Percentiles rank a stretch among this genome's conserved stretches.
These are phyloP conservation scores for Agrocybe chaxingu DNA, from an alignment of 768 basidiomycete species.

Conservation along the genomic window DNA sequence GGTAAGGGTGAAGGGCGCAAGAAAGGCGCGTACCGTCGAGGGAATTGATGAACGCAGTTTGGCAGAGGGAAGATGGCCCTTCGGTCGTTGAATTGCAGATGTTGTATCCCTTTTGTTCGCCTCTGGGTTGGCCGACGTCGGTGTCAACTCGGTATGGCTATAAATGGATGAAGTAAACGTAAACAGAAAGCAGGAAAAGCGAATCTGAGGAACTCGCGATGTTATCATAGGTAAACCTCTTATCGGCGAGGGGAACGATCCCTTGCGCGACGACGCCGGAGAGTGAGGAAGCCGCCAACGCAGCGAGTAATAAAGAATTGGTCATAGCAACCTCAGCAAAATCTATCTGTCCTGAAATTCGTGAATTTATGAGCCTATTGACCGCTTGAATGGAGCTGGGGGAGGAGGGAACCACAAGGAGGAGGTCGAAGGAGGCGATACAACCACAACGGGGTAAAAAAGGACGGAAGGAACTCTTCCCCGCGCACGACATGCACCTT, in stretches of 20 bases:
- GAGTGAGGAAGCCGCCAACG: too few species aligned
- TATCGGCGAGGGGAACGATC: slow-evolving; percentile 11
- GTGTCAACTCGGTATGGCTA: slow-evolving; percentile 36
- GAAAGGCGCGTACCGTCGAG: slow-evolving; percentile 34
- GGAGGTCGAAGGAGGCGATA: too few species aligned
- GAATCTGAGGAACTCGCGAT: slow-evolving; percentile 28
- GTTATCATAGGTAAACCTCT: slow-evolving; percentile 13
- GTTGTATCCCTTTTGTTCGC: slow-evolving; percentile 61
- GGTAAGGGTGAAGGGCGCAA: background rate
- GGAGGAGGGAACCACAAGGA: too few species aligned
- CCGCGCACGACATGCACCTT: too few species aligned
- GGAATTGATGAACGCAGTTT: slow-evolving; percentile 57
- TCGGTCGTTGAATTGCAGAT: slow-evolving; percentile 66
- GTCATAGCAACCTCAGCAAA: too few species aligned
- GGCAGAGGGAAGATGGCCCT: slow-evolving; percentile 53
- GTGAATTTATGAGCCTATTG: too few species aligned
- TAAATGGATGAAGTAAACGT: too few species aligned
- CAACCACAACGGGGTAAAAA: too few species aligned
- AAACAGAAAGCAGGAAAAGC: background rate
- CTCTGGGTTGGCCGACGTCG: slow-evolving; percentile 28
- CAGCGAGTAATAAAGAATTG: too few species aligned
- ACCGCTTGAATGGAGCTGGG: too few species aligned
- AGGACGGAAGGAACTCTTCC: too few species aligned
- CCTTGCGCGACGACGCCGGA: background rate
- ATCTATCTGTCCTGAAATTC: too few species aligned